Conservation (phyloP, 1,284 basidiomycete species). For the Neolentinus lepideus region DNA sequence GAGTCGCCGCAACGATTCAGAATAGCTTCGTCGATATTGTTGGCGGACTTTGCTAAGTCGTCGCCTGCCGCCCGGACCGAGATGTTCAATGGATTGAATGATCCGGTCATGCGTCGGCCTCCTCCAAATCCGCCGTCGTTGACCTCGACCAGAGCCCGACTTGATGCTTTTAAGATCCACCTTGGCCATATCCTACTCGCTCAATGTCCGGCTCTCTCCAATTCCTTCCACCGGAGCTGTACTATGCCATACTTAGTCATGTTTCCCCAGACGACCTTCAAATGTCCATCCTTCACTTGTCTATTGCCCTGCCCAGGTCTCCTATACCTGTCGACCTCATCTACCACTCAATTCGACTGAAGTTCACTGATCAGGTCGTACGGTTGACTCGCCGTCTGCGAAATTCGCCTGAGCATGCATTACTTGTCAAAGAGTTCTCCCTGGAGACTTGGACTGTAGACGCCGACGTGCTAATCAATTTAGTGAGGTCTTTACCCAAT, state of each 20-base stretch:
- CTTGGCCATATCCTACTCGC: background rate
- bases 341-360: slow-evolving; percentile 42
- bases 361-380: slow-evolving; percentile 33
- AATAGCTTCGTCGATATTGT: no score
- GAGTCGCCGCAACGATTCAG: no score
- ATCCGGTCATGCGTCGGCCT: no score
- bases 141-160: background rate
- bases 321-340: slow-evolving; percentile 44
- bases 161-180: background rate
- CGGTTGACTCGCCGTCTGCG: slow-evolving; percentile 44
- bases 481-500: slow-evolving; percentile 42
- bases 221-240: slow-evolving; percentile 56
- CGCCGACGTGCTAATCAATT: slow-evolving; percentile 52
- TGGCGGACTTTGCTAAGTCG: no score
- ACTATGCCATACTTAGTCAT: slow-evolving; percentile 40
- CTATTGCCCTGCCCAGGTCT: slow-evolving; percentile 44
- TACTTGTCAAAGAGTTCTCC: slow-evolving; percentile 38
- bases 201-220: background rate
- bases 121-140: no score
- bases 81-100: no score
- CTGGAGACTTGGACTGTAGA: slow-evolving; percentile 55
- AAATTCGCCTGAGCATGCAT: slow-evolving; percentile 19
- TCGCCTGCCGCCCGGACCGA: no score
- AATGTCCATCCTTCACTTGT: slow-evolving; percentile 41
- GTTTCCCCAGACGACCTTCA: slow-evolving; percentile 32